Evolutionary conservation across 1,139 yeast genomes (phyloP), one percentile per base, ranked within the genome.

Genomic region (Geotrichum europaeum): DNA sequence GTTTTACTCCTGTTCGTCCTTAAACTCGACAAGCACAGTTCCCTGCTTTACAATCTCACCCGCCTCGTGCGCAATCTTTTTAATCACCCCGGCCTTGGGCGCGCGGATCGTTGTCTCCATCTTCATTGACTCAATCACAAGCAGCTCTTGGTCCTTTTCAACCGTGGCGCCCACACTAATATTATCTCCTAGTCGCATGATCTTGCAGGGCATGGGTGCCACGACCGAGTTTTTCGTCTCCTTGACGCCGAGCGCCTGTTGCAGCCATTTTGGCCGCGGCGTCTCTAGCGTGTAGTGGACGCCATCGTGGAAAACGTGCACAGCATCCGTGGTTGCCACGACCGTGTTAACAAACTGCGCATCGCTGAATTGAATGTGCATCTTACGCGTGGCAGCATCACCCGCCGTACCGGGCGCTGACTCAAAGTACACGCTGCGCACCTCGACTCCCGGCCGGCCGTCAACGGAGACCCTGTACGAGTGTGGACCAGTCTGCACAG

Each of bases 201-300:
- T 70, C 28, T 72, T 70, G 62, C 75, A 72, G 18, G 75, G 75
- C 75, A 72, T 72, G n/a, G 75, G 75, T 0, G 75, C 73, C 5
- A 69, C 67, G 3, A 72, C 74, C 36, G 70, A 65, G 63, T 72
- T 67, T 51, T 66, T 68, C n/a, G 63, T 63, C 51, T 67, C 73
- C 56, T 63, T 64, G 45, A 65, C 67, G 49, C 75, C 75, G 20
- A 72, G 65, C 3, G 75, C 73, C 49, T 65, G 64, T 24, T 67
- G 61, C 25, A 72, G 65, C 75, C 75, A 72, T 47, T 66, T 67
- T 4, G 75, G 74, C 40, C 64, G 65, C 13, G 72, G 70, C 58
- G 64, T 66, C n/a, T 55, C 62, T 50, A 72, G 58, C 4, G 71
- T 65, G 64, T 67, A 68, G 57, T 72, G 75, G 18, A 63, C 62